Base-by-base conservation (phyloP, 768 basidiomycete genomes). In the Tricholoma furcatifolium region DNA sequence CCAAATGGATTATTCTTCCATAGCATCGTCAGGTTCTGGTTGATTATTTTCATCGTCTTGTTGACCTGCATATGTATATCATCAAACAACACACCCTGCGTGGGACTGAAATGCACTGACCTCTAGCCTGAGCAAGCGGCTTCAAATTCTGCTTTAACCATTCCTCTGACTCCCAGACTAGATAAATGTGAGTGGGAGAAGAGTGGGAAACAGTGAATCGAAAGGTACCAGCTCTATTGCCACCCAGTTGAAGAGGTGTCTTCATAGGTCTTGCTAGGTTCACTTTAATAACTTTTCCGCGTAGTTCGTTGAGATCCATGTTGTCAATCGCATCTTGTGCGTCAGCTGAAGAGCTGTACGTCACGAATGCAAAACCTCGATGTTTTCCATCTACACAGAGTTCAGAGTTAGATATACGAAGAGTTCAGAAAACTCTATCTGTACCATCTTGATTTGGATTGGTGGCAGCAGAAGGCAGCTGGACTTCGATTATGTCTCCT, bases 251-350 rank as follows among this genome's bases (percentile, higher is more conserved):
- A 41, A 83, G 67, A 31, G 83, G 77, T 1, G 79, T 80, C 65
- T 89, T 93, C 76, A 85, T 82, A 5, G 92, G 91, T 41, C 88
- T 80, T 8, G 95, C 94, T 36, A 94, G 69, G 65, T 91, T 96
- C 44, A 87, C 93, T 72, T 87, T 90, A 56, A 91, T 70, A 47
- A 88, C 85, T 54, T 81, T 82, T 45, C 85, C 92, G 45, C 74
- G 79, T 53, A 91, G 75, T 66, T 95, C 94, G 64, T 96, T 97
- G 70, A 95, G 74, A 70, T 98, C 94, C 91, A 94, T 98, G 73
- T 98, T 98, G 76, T 98, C 96, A 55, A 98, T 96, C 24, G 96
- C 96, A 67, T 98, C 95, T 65, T 91, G 88, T 4, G 96, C 94
- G 69, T 96, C 93, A 20, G 81, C 79, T 8, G 88, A 66, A 6